phyloP scores from a whole-genome alignment of 148 eudicot genomes.

The Chenopodium berlandieri region DNA sequence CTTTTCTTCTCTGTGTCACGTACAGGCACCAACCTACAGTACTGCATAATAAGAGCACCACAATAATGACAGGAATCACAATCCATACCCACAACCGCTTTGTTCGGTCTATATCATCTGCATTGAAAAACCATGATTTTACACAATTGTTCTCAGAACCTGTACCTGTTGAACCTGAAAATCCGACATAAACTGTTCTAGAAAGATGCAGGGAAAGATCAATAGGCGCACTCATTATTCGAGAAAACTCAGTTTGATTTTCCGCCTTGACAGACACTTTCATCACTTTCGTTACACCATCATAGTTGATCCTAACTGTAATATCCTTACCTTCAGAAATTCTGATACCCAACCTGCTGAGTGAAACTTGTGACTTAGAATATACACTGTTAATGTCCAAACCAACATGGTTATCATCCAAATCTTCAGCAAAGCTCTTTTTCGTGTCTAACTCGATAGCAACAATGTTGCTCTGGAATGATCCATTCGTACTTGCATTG shows the following conservation, averaged over 20 bases:
- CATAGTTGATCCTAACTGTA: slow-evolving; percentile 25
- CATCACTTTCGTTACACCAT: slow-evolving; percentile 22
- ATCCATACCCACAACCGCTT: slow-evolving; percentile 18
- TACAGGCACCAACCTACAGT: neutral
- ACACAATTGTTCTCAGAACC: slow-evolving; percentile 32
- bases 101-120: neutral
- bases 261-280: slow-evolving; percentile 22
- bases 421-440: slow-evolving; percentile 33
- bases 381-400: slow-evolving; percentile 29
- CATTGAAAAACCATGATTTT: slow-evolving; percentile 30
- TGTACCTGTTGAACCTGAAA: slow-evolving; percentile 36
- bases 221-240: slow-evolving; percentile 20
- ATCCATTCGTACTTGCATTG: too few species aligned
- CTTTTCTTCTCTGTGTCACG: slow-evolving; percentile 15
- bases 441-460: slow-evolving; percentile 43
- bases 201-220: slow-evolving; percentile 28
- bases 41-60: neutral
- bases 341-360: slow-evolving; percentile 8
- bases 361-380: slow-evolving; percentile 9
- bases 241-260: slow-evolving; percentile 7
- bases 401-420: slow-evolving; percentile 42
- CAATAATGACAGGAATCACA: neutral
- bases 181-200: slow-evolving; percentile 31
- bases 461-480: neutral
- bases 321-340: slow-evolving; percentile 20